Base-by-base conservation (phyloP, 768 basidiomycete species). In the Lentinula sp. region DNA sequence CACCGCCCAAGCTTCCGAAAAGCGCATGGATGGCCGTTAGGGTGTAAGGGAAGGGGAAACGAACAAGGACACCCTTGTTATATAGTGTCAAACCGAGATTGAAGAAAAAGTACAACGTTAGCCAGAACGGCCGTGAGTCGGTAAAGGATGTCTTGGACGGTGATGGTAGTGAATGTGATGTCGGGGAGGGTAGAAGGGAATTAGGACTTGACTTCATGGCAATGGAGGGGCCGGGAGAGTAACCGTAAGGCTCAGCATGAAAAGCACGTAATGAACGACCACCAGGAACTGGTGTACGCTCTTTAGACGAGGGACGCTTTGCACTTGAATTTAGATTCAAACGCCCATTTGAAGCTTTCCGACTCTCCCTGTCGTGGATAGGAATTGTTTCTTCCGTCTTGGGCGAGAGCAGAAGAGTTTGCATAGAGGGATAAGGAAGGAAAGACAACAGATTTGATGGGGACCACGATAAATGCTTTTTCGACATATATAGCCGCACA, bases 21-120 rank as follows among this genome's bases (percentile, higher is more conserved):
- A 98, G 77, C 3, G 96, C 89, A 69, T 98, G 96, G 4, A 97
- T 66, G 5, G 94, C 95, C 1, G 96, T 98, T 23, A 99, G 81
- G 2, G 93, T 91, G 78, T 98, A 98, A 2, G 96, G 95, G 68
- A 93, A 98, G 0, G 97, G 97, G 70, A 98, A 98, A 60, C 82
- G 85, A 57, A 91, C 87, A 63, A 99, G 85, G 16, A 98, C 87
- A 41, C 85, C 81, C 74, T 99, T 99, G 82, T 99, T 99, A 75
- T 93, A 97, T 48, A 99, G 77, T 7, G 96, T 98, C 64, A 99
- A 83, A 10, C 85, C 82, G 33, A 98, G 86, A 73, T 98, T 98
- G 81, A 95, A 90, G 62, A 77, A 72, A 69, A 99, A 98, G 77
- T 97, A 98, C 63, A 93, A 77, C 4, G 72, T 66, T 16, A 98